Percentiles rank a stretch among this genome's conserved stretches.
Evolutionary conservation across 306 rosid genomes (phyloP).

Genomic region (Lathyrus aphaca): DNA sequence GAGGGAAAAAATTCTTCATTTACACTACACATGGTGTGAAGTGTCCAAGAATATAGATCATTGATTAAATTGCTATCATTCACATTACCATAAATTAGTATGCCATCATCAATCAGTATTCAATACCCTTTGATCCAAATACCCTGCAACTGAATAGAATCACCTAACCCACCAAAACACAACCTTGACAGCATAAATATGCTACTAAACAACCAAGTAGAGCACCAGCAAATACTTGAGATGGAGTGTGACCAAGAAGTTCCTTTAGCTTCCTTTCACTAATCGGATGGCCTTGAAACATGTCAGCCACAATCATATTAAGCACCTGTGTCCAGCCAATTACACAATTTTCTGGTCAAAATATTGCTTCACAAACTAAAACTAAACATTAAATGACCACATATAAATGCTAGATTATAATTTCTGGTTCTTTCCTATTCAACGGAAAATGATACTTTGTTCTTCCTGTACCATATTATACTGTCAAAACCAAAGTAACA

Average conservation of each 20-base stretch:
- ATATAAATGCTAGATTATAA: not conserved
- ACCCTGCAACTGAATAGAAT: slow-evolving; percentile 23
- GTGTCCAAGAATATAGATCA: slow-evolving; percentile 5
- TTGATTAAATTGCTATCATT: slow-evolving; percentile 14
- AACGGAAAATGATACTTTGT: not conserved
- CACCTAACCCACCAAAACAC: slow-evolving; percentile 46
- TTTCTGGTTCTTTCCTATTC: slow-evolving; percentile 13
- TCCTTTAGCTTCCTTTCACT: slow-evolving; percentile 90
- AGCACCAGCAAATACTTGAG: slow-evolving; percentile 91
- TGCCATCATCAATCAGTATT: not conserved
- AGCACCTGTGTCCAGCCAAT: slow-evolving; percentile 63
- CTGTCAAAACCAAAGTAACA: not conserved
- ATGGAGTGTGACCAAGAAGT: slow-evolving; percentile 89
- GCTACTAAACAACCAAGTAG: slow-evolving; percentile 71
- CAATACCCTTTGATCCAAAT: slow-evolving; percentile 23
- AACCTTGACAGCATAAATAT: slow-evolving; percentile 70
- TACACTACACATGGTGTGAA: slow-evolving; percentile 23
- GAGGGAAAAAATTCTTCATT: not conserved
- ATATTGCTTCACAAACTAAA: slow-evolving; percentile 6
- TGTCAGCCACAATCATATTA: slow-evolving; percentile 82
- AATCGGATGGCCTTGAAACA: slow-evolving; percentile 88
- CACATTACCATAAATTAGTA: slow-evolving; percentile 7
- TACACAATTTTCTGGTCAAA: slow-evolving; percentile 18
- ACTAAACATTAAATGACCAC: slow-evolving; percentile 23
- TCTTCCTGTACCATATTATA: not conserved